Base-by-base conservation (phyloP, 2,329 filamentous ascomycete species). In the Aspergillus nomiae region DNA sequence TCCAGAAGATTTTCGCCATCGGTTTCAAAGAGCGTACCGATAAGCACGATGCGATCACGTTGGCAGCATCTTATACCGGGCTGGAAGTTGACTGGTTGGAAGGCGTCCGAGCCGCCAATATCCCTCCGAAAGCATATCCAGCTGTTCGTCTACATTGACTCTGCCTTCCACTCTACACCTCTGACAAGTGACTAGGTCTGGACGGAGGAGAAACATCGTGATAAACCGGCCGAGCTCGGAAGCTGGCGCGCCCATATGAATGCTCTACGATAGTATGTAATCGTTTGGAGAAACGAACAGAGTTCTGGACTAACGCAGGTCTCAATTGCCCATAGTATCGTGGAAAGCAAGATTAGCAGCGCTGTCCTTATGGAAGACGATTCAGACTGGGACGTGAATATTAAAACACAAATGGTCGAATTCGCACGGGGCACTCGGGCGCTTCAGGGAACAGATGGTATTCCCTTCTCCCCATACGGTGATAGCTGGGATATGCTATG, bases 401-500 rank as follows among this genome's bases (percentile, higher is more conserved):
- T 59, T 7, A 59, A 59, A n/a, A 34, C 46, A 3, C 57, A 45
- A 24, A 53, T 59, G 48, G 14, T 59, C 14, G 58, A 59, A 45
- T 59, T 59, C 19, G 58, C 48, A 3, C 58, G 58, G 14, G 58
- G 58, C 10, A 43, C 48, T 21, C 24, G 58, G 4, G 32, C 34
- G 14, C 19, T 59, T 14, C 58, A 54, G n/a, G 19, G 14, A n/a
- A 24, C 24, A 0, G 32, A 30, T 1, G 36, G 48, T 4, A 6
- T 46, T 10, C 58, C 48, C 2, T 21, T n/a, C 10, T 59, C 58
- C 2, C 58, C 58, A 1, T 59, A 59, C 8, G 58, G 58, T 12
- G 58, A 54, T 12, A n/a, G 45, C 48, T 59, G 48, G 58, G 58
- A 54, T 34, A 43, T 59, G 48, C 46, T 59, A 14, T 59, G 48